Base-by-base conservation (phyloP, 108 stramenopile genomes). In the Cyclostephanos tholiformis region DNA sequence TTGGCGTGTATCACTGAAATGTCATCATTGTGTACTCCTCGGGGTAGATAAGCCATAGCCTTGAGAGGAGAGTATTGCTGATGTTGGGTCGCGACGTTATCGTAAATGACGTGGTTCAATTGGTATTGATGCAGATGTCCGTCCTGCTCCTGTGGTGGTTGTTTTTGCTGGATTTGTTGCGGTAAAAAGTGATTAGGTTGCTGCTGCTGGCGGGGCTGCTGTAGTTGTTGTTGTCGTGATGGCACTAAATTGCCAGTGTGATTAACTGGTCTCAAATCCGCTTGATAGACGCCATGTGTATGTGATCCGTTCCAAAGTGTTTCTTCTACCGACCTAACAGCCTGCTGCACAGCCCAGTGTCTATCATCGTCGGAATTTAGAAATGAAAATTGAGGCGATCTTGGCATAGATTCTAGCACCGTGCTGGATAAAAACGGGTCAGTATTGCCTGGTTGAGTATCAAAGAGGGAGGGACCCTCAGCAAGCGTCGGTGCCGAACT, bases 261-360 rank as follows among this genome's bases (percentile, higher is more conserved):
- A 63, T 63, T 35, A 41, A 8, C 62, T 16, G 9, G 62, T 6
- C 4, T 27, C 43, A 9, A 20, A 22, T 13, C 1, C 17, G 0
- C 44, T 46, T 25, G 6, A 63, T 72, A 50, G 0, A 13, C 55
- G 16, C 22, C 64, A n/a, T 20, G 22, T 10, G 35, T 57, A n/a
- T 20, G 22, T 10, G 35, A 69, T 11, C 62, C 67, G 35, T 72
- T 65, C 76, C 71, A 74, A 14, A 60, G 48, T 44, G 80, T 76
- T 66, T 86, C 77, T 13, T 65, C 83, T 22, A 92, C 74, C 17
- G 83, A 79, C 52, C 73, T 63, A 44, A 92, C 79, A n/a, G 91
- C 89, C 23, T 90, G 85, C 55, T 88, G 83, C 10, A 92, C 75
- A 6, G 79, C 67, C 72, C 67, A 73, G 35, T 73, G 71, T 6